phyloP scores from a whole-genome alignment of 805 yeast genomes.

The Schwanniomyces yamadae region DNA sequence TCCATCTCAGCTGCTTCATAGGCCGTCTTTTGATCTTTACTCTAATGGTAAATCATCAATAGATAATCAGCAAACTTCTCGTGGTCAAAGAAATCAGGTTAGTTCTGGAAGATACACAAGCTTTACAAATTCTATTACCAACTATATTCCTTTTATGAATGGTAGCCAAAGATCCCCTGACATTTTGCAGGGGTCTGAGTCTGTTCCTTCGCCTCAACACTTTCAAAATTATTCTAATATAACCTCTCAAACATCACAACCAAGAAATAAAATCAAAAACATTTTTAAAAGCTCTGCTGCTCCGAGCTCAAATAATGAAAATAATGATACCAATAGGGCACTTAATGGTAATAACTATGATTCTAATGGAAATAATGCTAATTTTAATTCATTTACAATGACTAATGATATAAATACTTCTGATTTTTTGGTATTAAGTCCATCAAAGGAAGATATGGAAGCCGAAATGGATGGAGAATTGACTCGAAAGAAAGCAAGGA shows the following conservation, averaged over 20 bases:
- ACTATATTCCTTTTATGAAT: constrained; percentile 43
- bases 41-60: constrained; percentile 27
- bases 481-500: constrained; percentile 32
- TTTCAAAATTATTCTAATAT: constrained; percentile 4
- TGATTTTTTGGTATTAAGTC: constrained; percentile 21
- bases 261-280: constrained; percentile 33
- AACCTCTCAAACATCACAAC: constrained; percentile 18
- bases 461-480: constrained; percentile 10
- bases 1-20: constrained; percentile 22
- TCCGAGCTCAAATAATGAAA: constrained; percentile 3
- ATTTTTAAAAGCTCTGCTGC: constrained; percentile 24
- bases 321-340: constrained; percentile 1
- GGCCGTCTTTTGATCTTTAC: constrained; percentile 35
- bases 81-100: constrained; percentile 14
- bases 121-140: constrained; percentile 36
- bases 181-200: constrained; percentile 11
- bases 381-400: background rate
- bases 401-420: constrained; percentile 1
- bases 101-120: constrained; percentile 30
- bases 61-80: constrained; percentile 26
- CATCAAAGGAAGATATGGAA: constrained; percentile 20
- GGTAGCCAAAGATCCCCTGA: constrained; percentile 20
- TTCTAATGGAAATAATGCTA: no score
- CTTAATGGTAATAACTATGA: background rate
- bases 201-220: constrained; percentile 15